Evolutionary conservation across 2,329 filamentous ascomycete species (phyloP).

Genomic region (Leptodontidium sp.): DNA sequence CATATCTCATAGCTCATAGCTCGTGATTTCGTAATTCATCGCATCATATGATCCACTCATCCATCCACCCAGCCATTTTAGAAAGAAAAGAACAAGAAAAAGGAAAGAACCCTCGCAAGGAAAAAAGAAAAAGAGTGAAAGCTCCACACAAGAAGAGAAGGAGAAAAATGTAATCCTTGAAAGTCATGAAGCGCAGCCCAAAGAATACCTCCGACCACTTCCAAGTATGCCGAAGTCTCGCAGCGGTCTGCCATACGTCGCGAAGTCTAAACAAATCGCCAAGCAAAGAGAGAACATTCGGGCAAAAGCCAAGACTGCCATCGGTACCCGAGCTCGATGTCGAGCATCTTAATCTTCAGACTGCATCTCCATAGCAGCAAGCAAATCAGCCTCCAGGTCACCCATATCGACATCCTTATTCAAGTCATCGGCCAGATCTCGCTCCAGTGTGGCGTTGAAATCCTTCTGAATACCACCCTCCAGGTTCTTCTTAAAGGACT

Average conservation of each 20-base stretch:
- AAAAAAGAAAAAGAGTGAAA: no score
- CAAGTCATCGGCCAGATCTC: not conserved
- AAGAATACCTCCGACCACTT: no score
- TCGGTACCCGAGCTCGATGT: no score
- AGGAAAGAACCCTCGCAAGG: not conserved
- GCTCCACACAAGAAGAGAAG: no score
- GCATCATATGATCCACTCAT: not conserved
- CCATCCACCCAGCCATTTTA: not conserved
- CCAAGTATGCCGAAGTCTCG: no score
- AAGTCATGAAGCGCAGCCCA: no score
- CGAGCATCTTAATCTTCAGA: not conserved
- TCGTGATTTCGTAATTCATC: not conserved
- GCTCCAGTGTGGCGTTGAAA: not conserved
- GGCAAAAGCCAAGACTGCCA: no score
- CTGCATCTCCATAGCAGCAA: conserved; percentile 7
- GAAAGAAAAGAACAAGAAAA: not conserved
- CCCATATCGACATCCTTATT: not conserved
- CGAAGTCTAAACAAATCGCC: no score
- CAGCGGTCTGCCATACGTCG: no score
- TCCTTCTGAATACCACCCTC: not conserved
- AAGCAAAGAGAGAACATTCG: no score
- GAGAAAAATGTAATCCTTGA: no score
- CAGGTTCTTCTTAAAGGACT: not conserved
- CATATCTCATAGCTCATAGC: not conserved
- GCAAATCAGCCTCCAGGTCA: conserved; percentile 1